Conservation (phyloP, 371 early-diverging fungal species). For the Lichtheimia corymbifera region DNA sequence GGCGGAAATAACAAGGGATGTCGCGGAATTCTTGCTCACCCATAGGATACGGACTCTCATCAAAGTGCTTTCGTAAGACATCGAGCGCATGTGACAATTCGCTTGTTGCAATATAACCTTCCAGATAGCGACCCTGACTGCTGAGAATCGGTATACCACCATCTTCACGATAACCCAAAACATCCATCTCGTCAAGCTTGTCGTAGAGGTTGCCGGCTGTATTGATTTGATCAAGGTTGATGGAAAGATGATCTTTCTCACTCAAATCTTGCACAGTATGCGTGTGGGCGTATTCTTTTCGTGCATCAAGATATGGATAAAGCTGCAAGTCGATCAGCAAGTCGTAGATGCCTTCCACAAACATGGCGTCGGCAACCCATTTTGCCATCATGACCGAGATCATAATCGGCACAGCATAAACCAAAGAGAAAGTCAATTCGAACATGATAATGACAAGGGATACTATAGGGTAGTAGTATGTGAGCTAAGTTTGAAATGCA, state of each 20-base stretch:
- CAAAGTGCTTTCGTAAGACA: slow-evolving; percentile 33
- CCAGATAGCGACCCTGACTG: slow-evolving; percentile 52
- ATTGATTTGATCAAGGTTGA: slow-evolving; percentile 63
- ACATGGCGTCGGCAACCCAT: slow-evolving; percentile 84
- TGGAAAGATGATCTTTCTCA: slow-evolving; percentile 48
- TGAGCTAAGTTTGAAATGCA: not conserved
- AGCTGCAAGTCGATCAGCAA: slow-evolving; percentile 74
- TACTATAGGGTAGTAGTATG: slow-evolving; percentile 47
- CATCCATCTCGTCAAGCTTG: slow-evolving; percentile 53
- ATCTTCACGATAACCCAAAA: slow-evolving; percentile 66
- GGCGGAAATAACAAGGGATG: slow-evolving; percentile 34
- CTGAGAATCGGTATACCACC: slow-evolving; percentile 89
- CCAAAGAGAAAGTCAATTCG: slow-evolving; percentile 90
- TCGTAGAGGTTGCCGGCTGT: slow-evolving; percentile 59
- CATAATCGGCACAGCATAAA: slow-evolving; percentile 85
- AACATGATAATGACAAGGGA: slow-evolving; percentile 95
- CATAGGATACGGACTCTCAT: slow-evolving; percentile 29
- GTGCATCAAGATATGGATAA: slow-evolving; percentile 87
- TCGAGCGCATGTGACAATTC: slow-evolving; percentile 82
- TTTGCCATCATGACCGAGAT: slow-evolving; percentile 83
- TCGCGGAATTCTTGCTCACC: slow-evolving; percentile 30
- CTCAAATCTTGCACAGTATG: slow-evolving; percentile 48
- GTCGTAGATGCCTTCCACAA: slow-evolving; percentile 85
- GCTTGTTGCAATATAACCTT: slow-evolving; percentile 84
- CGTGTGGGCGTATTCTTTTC: slow-evolving; percentile 72